These are phyloP conservation scores for Oryza glumipatula DNA, from an alignment of 176 grass and related monocot species.

Conservation along the genomic window DNA sequence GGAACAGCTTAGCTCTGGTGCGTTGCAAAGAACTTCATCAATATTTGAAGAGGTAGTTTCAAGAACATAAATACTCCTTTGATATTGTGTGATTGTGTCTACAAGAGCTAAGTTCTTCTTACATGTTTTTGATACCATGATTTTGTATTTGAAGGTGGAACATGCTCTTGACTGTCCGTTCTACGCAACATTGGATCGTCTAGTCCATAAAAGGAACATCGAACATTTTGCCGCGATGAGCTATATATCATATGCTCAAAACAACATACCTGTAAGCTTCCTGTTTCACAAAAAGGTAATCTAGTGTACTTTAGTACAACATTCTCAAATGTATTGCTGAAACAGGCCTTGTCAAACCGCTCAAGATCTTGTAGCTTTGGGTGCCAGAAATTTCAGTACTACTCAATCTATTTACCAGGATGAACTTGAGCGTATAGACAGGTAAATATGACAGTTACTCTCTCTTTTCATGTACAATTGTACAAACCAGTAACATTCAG, in stretches of 20 bases:
- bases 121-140: slow-evolving; percentile 5
- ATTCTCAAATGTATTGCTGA: slow-evolving; percentile 28
- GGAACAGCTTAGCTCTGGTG: slow-evolving; percentile 37
- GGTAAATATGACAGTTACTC: slow-evolving; percentile 18
- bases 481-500: background rate
- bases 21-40: background rate
- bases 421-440: slow-evolving; percentile 57
- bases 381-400: slow-evolving; percentile 48
- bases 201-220: slow-evolving; percentile 30
- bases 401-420: slow-evolving; percentile 45
- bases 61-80: background rate
- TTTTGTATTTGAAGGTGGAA: slow-evolving; percentile 14
- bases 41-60: slow-evolving; percentile 51
- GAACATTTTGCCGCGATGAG: background rate
- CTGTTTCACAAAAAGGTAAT: background rate
- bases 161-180: slow-evolving; percentile 11
- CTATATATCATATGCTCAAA: background rate
- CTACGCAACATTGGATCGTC: slow-evolving; percentile 18
- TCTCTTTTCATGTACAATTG: background rate
- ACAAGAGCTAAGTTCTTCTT: no score
- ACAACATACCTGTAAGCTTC: background rate
- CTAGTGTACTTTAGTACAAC: background rate
- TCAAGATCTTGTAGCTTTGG: slow-evolving; percentile 51
- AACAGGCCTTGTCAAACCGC: slow-evolving; percentile 34
- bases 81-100: no score